phyloP scores from a whole-genome alignment of 2,329 filamentous ascomycete species.

The Trichophyton equinum region DNA sequence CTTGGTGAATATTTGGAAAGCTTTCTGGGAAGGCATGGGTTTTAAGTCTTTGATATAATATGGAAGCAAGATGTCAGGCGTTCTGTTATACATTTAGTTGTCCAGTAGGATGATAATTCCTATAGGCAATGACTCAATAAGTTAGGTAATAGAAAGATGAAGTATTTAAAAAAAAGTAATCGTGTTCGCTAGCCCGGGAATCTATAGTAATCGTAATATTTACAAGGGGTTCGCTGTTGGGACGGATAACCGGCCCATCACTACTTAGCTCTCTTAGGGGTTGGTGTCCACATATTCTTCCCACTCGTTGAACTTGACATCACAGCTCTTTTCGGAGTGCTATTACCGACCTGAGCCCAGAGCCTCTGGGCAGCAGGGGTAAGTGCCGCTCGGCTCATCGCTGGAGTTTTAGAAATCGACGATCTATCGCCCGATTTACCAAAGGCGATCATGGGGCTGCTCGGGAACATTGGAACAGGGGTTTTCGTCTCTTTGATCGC shows the following conservation, averaged over 20 bases:
- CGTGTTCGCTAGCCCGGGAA: neutral
- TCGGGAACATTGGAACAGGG: constrained; percentile 28
- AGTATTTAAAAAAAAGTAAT: neutral
- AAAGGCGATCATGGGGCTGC: constrained; percentile 29
- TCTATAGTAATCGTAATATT: neutral
- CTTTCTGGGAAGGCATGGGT: neutral
- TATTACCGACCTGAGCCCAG: constrained; percentile 27
- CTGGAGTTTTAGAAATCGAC: constrained; percentile 13
- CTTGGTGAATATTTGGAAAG: neutral
- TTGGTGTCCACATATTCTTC: constrained; percentile 32
- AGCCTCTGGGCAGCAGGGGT: constrained; percentile 35
- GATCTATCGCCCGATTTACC: constrained; percentile 17
- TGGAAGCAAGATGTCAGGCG: neutral
- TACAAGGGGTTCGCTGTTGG: neutral
- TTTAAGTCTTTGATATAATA: neutral
- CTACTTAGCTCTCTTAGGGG: constrained; percentile 20
- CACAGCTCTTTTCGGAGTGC: constrained; percentile 20
- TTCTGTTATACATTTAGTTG: neutral
- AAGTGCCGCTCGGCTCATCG: constrained; percentile 22
- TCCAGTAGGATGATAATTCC: neutral
- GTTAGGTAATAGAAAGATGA: neutral
- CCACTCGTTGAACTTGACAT: constrained; percentile 10
- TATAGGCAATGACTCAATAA: neutral
- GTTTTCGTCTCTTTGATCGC: constrained; percentile 48
- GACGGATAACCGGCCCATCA: neutral